A percentile compares a stretch with the other conserved stretches of the same genome.
These are phyloP conservation scores for Sarcocystis neurona DNA, from an alignment of 169 alveolate species.

Conservation along the genomic window DNA sequence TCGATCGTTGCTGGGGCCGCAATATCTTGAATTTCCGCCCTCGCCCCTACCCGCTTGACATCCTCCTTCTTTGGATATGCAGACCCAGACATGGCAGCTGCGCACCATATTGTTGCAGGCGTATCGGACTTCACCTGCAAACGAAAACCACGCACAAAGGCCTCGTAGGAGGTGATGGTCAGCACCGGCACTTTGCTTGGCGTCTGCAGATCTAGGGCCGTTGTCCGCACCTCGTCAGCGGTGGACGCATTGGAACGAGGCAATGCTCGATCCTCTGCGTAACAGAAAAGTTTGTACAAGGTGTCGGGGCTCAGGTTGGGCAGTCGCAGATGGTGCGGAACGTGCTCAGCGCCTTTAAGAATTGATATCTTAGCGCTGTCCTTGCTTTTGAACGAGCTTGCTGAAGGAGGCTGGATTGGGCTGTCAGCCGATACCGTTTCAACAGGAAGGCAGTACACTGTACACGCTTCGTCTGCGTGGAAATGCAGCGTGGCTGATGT, in stretches of 20 bases:
- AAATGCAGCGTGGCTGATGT: constrained; percentile 28
- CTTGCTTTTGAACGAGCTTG: constrained; percentile 42
- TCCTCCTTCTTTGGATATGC: constrained; percentile 70
- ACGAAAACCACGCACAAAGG: constrained; percentile 67
- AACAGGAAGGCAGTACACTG: constrained; percentile 62
- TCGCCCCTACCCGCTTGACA: constrained; percentile 69
- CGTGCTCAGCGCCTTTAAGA: constrained; percentile 54
- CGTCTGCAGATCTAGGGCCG: constrained; percentile 56
- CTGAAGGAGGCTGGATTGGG: neutral
- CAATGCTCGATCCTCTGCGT: constrained; percentile 71
- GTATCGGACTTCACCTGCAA: constrained; percentile 68
- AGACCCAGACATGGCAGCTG: constrained; percentile 71
- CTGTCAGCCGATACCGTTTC: constrained; percentile 17
- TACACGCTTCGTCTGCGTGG: constrained; percentile 65
- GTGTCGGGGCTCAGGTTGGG: constrained; percentile 68
- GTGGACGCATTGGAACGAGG: constrained; percentile 69
- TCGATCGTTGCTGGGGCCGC: constrained; percentile 52
- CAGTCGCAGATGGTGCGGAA: constrained; percentile 40
- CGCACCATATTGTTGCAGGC: constrained; percentile 73
- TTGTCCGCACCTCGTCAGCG: constrained; percentile 46
- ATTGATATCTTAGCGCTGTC: constrained; percentile 42
- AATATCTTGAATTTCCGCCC: constrained; percentile 56
- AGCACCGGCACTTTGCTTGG: constrained; percentile 69
- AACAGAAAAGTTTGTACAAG: constrained; percentile 63
- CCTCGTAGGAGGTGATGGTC: constrained; percentile 55